These are phyloP conservation scores for Boletellus sp. DNA, from an alignment of 768 basidiomycete genomes.

Conservation along the genomic window DNA sequence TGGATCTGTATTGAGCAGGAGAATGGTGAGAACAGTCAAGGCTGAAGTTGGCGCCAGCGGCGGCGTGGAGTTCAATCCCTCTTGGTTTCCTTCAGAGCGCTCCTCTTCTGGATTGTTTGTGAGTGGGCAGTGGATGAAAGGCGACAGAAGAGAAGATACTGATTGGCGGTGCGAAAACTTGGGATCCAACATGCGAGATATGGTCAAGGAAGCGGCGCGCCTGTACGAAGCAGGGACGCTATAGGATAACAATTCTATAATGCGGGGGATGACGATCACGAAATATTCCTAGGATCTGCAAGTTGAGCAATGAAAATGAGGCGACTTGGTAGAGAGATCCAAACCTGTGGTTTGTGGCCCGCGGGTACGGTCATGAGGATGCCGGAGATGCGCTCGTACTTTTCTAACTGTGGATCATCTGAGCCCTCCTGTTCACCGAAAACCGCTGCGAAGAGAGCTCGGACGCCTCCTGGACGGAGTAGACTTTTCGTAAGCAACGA, in stretches of 20 bases:
- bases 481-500: slow-evolving; percentile 69
- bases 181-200: slow-evolving; percentile 61
- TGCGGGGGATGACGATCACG: slow-evolving; percentile 46
- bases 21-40: slow-evolving; percentile 47
- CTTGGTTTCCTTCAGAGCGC: background rate
- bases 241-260: slow-evolving; percentile 48
- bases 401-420: slow-evolving; percentile 58
- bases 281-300: slow-evolving; percentile 56
- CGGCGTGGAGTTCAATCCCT: background rate
- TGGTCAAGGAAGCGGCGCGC: slow-evolving; percentile 62
- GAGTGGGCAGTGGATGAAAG: slow-evolving; percentile 55
- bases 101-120: slow-evolving; percentile 14
- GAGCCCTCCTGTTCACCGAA: slow-evolving; percentile 57
- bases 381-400: slow-evolving; percentile 67
- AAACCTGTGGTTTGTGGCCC: slow-evolving; percentile 51
- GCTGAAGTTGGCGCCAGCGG: slow-evolving; percentile 35
- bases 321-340: slow-evolving; percentile 13
- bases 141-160: slow-evolving; percentile 36
- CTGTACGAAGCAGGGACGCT: slow-evolving; percentile 38
- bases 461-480: slow-evolving; percentile 65
- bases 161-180: slow-evolving; percentile 16
- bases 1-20: slow-evolving; percentile 77
- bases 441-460: slow-evolving; percentile 63
- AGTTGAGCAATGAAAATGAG: background rate
- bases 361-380: slow-evolving; percentile 64